Conservation (phyloP, 179 eudicot species). For the Carnegiea gigantea region DNA sequence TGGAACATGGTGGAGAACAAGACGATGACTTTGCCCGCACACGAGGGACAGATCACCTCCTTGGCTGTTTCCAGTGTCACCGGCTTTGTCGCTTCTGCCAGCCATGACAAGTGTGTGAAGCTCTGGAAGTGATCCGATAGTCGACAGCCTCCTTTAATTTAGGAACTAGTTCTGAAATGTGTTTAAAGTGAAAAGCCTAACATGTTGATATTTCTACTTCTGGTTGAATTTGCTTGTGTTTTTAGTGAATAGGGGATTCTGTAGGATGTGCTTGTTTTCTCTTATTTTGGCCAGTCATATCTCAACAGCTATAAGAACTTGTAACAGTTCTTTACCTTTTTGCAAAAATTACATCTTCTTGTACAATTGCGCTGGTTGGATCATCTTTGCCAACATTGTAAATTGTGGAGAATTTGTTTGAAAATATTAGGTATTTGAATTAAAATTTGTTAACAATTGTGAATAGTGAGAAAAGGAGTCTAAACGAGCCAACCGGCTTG, state of each 20-base stretch:
- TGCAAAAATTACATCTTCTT: background rate
- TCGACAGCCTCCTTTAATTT: background rate
- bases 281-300: slow-evolving; percentile 11
- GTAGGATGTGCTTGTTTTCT: background rate
- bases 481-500: too few relatives aligned
- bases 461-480: too few relatives aligned
- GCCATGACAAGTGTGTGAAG: slow-evolving; percentile 87
- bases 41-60: slow-evolving; percentile 69
- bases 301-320: slow-evolving; percentile 15
- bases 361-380: background rate
- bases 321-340: background rate
- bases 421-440: too few relatives aligned
- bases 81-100: slow-evolving; percentile 80
- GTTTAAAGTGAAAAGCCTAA: background rate
- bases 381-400: background rate
- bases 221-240: slow-evolving; percentile 1
- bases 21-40: slow-evolving; percentile 60
- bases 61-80: slow-evolving; percentile 59
- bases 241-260: slow-evolving; percentile 11
- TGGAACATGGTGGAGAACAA: slow-evolving; percentile 88
- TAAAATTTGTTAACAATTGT: too few relatives aligned
- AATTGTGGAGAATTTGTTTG: background rate
- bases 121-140: slow-evolving; percentile 61
- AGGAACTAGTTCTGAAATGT: slow-evolving; percentile 12
- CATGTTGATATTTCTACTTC: slow-evolving; percentile 24